Base-by-base conservation (phyloP, 768 basidiomycete species). In the Podaxis mareebaensis region DNA sequence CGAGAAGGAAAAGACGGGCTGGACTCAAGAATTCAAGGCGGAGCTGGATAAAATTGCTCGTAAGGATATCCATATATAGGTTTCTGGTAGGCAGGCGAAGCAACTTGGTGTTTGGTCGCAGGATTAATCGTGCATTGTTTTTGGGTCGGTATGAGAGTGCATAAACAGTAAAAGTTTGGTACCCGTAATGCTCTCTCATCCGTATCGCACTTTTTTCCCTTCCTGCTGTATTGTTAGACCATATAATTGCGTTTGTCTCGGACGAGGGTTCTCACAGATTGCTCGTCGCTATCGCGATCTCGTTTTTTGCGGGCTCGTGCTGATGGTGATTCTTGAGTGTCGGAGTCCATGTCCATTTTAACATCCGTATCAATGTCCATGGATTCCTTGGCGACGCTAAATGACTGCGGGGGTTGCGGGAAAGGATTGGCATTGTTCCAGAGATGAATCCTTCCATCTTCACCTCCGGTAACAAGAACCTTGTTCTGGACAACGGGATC, bases 401-500 rank as follows among this genome's bases (percentile, higher is more conserved):
- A 8, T 7, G 20, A n/a, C 10, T 22, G 36, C 33, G 11, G 38
- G 11, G 20, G 3, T 4, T 36, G 24, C 3, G n/a, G 54, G 38
- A 56, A 56, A 20, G 36, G 54, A 26, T 46, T 10, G 20, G 44
- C 39, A 33, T 67, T 61, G 20, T 58, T 66, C 75, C 75, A 76
- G 3, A 68, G 49, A 26, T 71, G 70, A 11, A 76, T 63, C 44
- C 68, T 72, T 0, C 72, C 68, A 40, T 76, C 75, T 55, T 76
- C 75, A 5, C 75, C 75, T 4, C 75, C 74, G 1, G 73, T 75
- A 1, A 76, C 62, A 20, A 75, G 44, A 0, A 70, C 64, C 40
- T 69, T 64, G 46, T 71, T 70, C 72, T 75, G 48, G 6, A 44
- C 38, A 20, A n/a, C 5, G 20, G 11, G 61, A 12, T 36, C 24